phyloP scores from a whole-genome alignment of 108 stramenopile genomes.

The Cafeteria roenbergensis region DNA sequence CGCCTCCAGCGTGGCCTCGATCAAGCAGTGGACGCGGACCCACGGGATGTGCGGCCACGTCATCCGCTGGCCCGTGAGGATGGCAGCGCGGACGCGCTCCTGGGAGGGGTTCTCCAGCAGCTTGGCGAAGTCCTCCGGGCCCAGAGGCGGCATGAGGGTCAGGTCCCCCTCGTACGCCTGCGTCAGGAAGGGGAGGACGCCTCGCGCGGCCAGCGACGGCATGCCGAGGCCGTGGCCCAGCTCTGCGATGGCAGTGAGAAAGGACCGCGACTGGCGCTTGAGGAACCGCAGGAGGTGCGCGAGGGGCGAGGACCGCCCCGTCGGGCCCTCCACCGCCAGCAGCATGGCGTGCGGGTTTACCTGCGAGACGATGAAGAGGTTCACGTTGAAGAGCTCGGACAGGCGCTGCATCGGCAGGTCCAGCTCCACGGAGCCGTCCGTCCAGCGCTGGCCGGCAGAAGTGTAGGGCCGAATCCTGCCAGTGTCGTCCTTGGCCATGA shows the following conservation, averaged over 20 bases:
- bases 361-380: conserved; percentile 92
- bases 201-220: not conserved
- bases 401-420: conserved; percentile 95
- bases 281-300: conserved; percentile 11
- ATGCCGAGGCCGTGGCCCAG: not conserved
- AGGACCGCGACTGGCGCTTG: conserved; percentile 58
- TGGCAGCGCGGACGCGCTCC: conserved; percentile 45
- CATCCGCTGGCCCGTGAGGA: conserved; percentile 14
- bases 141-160: conserved; percentile 78
- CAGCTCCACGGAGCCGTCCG: conserved; percentile 79
- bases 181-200: conserved; percentile 27
- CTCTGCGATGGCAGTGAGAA: conserved; percentile 34
- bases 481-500: conserved; percentile 87
- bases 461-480: conserved; percentile 63
- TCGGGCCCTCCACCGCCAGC: conserved; percentile 64
- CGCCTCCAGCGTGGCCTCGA: conserved; percentile 31
- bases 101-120: conserved; percentile 70
- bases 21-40: conserved; percentile 20
- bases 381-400: conserved; percentile 94
- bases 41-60: conserved; percentile 27
- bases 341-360: conserved; percentile 80
- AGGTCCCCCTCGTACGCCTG: conserved; percentile 92
- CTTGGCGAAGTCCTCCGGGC: conserved; percentile 59
- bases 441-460: conserved; percentile 28
- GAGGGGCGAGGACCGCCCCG: conserved; percentile 29